These are phyloP conservation scores for Globisporangium splendens DNA, from an alignment of 352 stramenopile genomes.

Conservation along the genomic window DNA sequence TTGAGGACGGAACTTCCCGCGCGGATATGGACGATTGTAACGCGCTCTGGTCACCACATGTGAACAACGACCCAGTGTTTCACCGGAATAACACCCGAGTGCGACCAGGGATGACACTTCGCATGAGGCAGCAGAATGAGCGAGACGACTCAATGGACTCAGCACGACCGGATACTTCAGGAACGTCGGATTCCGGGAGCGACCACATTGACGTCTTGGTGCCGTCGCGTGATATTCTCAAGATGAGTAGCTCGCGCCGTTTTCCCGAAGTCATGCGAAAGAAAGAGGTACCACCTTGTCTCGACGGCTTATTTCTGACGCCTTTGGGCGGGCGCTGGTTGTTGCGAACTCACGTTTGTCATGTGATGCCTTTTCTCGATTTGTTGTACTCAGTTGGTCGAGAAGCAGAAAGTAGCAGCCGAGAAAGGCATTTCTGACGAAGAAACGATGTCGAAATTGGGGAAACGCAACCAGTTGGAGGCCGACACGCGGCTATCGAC, in stretches of 20 bases:
- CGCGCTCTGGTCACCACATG: conserved; percentile 52
- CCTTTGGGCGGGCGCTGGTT: no score
- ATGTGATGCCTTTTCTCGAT: no score
- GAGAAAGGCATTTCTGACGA: conserved; percentile 83
- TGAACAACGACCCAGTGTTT: conserved; percentile 70
- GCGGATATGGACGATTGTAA: conserved; percentile 53
- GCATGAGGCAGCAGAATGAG: conserved; percentile 18
- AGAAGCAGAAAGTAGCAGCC: conserved; percentile 73
- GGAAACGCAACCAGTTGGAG: conserved; percentile 73
- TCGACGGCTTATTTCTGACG: no score
- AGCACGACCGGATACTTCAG: conserved; percentile 49
- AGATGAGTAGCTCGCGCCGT: conserved; percentile 83
- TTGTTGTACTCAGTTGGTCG: conserved; percentile 63
- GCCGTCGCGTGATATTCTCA: conserved; percentile 77
- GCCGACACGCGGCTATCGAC: conserved; percentile 59
- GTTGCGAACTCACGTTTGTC: no score
- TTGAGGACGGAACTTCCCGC: conserved; percentile 24
- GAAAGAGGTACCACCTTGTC: conserved; percentile 52
- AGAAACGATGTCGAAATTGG: conserved; percentile 74
- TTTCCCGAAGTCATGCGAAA: conserved; percentile 80
- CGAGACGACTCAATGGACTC: conserved; percentile 36
- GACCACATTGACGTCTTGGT: conserved; percentile 58
- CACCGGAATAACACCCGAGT: conserved; percentile 82
- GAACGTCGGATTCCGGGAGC: conserved; percentile 17
- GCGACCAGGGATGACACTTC: conserved; percentile 11